A percentile compares a stretch with the other conserved stretches of the same genome.
phyloP scores from a whole-genome alignment of 2,329 filamentous ascomycete species.

The Sporothrix protearum region DNA sequence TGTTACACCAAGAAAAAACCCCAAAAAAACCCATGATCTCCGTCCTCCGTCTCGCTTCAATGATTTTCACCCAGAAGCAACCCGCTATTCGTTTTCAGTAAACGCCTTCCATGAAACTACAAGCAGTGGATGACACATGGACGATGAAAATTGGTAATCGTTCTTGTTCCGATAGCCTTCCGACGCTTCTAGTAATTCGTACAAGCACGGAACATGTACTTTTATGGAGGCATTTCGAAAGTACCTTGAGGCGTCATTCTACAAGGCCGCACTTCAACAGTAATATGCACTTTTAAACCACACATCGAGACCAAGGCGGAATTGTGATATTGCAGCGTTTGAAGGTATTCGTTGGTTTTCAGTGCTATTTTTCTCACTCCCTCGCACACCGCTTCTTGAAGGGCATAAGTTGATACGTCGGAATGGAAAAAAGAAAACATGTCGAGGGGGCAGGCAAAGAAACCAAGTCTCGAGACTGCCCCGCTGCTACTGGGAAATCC shows the following conservation, averaged over 20 bases:
- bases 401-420: not conserved
- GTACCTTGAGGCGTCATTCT: not conserved
- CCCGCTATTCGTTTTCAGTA: not conserved
- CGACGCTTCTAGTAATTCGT: not conserved
- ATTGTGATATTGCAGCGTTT: not conserved
- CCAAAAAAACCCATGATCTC: not conserved
- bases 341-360: not conserved
- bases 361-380: not conserved
- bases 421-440: conserved; percentile 1
- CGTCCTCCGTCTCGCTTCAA: no score
- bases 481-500: not conserved
- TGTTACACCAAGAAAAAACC: not conserved
- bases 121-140: not conserved
- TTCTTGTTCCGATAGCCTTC: not conserved
- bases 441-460: not conserved
- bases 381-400: conserved; percentile 1
- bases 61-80: no score
- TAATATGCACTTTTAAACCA: not conserved
- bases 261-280: not conserved
- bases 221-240: not conserved
- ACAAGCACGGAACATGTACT: not conserved
- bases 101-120: not conserved
- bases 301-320: not conserved
- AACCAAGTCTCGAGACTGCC: not conserved
- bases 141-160: not conserved